phyloP scores from a whole-genome alignment of 192 early-diverging fungal genomes.

The Coemansia sp. region DNA sequence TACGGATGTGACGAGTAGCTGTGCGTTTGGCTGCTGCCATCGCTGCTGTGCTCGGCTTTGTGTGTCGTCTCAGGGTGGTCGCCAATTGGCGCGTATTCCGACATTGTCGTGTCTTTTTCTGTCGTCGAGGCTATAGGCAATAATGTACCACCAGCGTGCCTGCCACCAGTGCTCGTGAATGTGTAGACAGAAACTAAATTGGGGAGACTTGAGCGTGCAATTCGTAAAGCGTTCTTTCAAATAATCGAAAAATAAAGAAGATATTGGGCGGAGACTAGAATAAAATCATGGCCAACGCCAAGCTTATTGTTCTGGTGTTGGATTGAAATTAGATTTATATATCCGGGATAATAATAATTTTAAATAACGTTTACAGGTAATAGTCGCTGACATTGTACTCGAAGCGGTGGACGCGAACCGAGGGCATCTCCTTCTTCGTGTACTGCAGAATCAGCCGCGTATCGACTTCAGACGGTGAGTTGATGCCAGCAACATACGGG shows the following conservation, averaged over 20 bases:
- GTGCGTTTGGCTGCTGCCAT: neutral
- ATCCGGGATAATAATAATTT: neutral
- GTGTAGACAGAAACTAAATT: neutral
- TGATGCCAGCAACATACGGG: constrained; percentile 37
- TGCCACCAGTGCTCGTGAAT: constrained; percentile 5
- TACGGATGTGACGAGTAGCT: constrained; percentile 43
- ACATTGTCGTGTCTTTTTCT: constrained; percentile 22
- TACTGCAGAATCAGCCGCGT: constrained; percentile 48
- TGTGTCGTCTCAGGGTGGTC: constrained; percentile 22
- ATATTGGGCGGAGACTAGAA: neutral
- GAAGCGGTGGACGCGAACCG: constrained; percentile 38
- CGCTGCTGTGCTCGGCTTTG: constrained; percentile 14
- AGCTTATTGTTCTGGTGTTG: no score
- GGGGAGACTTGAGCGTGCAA: neutral
- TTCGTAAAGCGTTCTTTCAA: neutral
- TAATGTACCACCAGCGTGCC: neutral
- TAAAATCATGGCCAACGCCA: neutral
- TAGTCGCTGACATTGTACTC: constrained; percentile 45
- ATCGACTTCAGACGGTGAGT: constrained; percentile 45
- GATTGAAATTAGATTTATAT: no score
- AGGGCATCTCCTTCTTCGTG: constrained; percentile 49
- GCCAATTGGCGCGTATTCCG: constrained; percentile 42
- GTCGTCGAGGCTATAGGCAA: neutral
- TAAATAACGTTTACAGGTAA: constrained; percentile 7
- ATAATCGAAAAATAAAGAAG: neutral